Evolutionary conservation across 2,329 filamentous ascomycete genomes (phyloP), one percentile per base, ranked within the genome.

Genomic region (Beauveria australis): DNA sequence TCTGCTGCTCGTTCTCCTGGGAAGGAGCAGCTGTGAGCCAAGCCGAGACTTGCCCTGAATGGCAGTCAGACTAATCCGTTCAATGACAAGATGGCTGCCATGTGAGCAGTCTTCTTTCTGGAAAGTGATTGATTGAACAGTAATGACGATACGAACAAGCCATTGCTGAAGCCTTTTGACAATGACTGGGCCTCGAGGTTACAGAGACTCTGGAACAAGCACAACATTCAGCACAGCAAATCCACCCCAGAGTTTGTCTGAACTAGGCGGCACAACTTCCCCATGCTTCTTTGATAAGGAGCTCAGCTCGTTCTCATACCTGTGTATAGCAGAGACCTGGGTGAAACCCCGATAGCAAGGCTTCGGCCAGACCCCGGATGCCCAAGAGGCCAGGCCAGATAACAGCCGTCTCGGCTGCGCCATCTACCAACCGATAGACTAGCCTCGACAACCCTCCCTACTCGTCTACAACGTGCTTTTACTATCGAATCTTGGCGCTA

Each of bases 381-480:
- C 26, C 52, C 52, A 54, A 33, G n/a, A 33, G 18, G 10, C 41
- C 6, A 22, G 40, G 19, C 53, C 14, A 44, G 53, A 55, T 55
- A 55, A 55, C 53, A 30, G 30, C 30, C 30, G 10, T 33, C 26
- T 41, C 51, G 18, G 49, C 49, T 33, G 22, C 30, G 30, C 26
- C 26, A 55, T 55, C 53, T 55, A 41, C 24, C 53, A 55, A 26
- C 26, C 41, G 53, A 51, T 28, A 59, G 56, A 59, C 44, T 59
- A 52, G 56, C 24, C 43, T 49, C 37, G 30, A 41, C 19, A 19
- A 14, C 16, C 6, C 12, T 33, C 26, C 51, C 47, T n/a, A 28
- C 16, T 41, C 16, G 51, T 7, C 14, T 41, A 18, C 19, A 37
- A 19, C 14, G 18, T 24, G 37, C 6, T 33, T 30, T 14, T 16